Conservation (phyloP, 164 flowering plant species). For the Piper longum region DNA sequence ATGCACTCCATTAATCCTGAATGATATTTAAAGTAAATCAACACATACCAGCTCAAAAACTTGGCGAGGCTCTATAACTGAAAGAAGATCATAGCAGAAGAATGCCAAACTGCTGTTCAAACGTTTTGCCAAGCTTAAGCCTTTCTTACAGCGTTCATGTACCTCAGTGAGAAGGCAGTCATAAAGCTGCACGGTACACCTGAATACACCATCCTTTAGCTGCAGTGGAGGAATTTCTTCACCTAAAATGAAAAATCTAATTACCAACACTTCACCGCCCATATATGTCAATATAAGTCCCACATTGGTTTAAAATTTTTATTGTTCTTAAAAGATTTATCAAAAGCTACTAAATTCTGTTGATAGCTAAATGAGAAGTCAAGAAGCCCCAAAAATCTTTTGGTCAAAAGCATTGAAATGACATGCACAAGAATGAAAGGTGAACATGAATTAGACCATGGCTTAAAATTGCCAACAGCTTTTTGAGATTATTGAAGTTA, state of each 20-base stretch:
- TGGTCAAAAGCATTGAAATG: not conserved
- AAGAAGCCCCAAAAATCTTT: no score
- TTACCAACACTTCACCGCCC: no score
- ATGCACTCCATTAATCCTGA: not conserved
- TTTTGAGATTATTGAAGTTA: not conserved
- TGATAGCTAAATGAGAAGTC: not conserved
- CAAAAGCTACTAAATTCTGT: not conserved
- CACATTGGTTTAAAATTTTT: no score
- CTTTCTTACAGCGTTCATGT: conserved; percentile 97
- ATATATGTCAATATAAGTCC: no score
- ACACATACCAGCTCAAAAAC: conserved; percentile 87
- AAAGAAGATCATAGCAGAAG: conserved; percentile 94
- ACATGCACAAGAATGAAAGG: not conserved
- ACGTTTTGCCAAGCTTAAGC: conserved; percentile 85
- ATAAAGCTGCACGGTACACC: conserved; percentile 89
- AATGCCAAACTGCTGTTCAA: conserved; percentile 95
- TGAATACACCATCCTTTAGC: conserved; percentile 90
- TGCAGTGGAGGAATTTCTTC: conserved; percentile 98
- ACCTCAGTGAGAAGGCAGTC: conserved; percentile 98
- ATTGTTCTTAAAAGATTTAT: not conserved
- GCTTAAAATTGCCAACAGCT: not conserved
- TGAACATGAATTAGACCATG: no score
- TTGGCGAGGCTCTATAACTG: conserved; percentile 93
- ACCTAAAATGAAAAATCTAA: conserved; percentile 22
- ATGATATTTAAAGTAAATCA: not conserved